A percentile compares a stretch with the other conserved stretches of the same genome.
Conservation (phyloP, 2,329 filamentous ascomycete genomes). For the Fusarium sp. region DNA sequence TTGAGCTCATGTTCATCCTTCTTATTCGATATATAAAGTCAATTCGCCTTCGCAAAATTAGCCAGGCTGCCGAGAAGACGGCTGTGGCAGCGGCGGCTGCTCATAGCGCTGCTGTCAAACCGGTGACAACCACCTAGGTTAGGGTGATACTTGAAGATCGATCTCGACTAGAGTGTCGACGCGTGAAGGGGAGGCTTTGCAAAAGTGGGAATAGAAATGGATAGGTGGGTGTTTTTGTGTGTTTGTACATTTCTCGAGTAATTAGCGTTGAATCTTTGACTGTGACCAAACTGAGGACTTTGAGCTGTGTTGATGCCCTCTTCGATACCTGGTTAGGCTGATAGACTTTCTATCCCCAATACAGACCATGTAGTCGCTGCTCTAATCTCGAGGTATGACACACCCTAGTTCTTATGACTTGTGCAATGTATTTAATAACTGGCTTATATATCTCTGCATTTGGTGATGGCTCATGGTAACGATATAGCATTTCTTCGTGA, state of each 20-base stretch:
- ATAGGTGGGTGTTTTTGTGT: slow-evolving; percentile 29
- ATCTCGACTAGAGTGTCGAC: slow-evolving; percentile 22
- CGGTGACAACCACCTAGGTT: slow-evolving; percentile 41
- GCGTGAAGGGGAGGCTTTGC: slow-evolving; percentile 22
- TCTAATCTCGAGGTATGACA: neutral
- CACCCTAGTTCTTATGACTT: neutral
- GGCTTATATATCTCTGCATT: neutral
- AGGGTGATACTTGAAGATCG: slow-evolving; percentile 8
- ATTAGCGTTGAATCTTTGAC: slow-evolving; percentile 15
- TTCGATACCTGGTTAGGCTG: neutral
- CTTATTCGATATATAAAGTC: slow-evolving; percentile 85
- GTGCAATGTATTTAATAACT: neutral
- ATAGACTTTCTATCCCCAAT: neutral
- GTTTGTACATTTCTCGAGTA: slow-evolving; percentile 24
- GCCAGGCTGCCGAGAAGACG: slow-evolving; percentile 73
- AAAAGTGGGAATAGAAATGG: slow-evolving; percentile 34
- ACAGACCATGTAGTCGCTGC: neutral
- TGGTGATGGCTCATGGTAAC: neutral
- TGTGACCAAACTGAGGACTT: neutral
- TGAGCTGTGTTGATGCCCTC: neutral
- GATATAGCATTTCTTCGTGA: neutral
- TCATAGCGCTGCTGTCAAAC: slow-evolving; percentile 59
- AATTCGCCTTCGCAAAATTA: slow-evolving; percentile 76
- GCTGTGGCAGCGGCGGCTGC: slow-evolving; percentile 57
- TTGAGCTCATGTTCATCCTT: slow-evolving; percentile 89